These are phyloP conservation scores for Trypanosoma avium DNA, from an alignment of 208 protist genomes.

Conservation along the genomic window DNA sequence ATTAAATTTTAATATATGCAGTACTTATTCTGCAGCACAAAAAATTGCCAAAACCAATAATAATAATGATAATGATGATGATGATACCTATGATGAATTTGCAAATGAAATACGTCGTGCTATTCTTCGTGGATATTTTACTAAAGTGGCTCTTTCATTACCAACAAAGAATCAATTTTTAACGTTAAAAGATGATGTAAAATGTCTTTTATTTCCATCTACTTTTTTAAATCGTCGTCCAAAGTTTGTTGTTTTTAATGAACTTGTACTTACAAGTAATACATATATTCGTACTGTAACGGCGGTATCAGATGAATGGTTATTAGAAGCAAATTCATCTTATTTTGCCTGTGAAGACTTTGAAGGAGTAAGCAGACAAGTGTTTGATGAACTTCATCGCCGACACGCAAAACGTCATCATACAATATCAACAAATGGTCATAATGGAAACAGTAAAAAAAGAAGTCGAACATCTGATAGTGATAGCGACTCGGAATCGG, in stretches of 20 bases:
- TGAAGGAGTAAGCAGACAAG: constrained; percentile 70
- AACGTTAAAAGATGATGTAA: constrained; percentile 97
- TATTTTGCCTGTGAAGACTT: constrained; percentile 88
- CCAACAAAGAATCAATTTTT: constrained; percentile 95
- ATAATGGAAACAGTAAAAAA: constrained; percentile 15
- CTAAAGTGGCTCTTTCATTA: constrained; percentile 95
- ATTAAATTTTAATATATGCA: constrained; percentile 51
- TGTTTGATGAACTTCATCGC: constrained; percentile 80
- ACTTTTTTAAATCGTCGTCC: constrained; percentile 94
- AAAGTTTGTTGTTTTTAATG: constrained; percentile 98
- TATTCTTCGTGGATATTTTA: constrained; percentile 95
- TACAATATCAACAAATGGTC: constrained; percentile 5
- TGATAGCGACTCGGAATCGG: constrained; percentile 17
- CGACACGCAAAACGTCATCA: constrained; percentile 23
- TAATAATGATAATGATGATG: constrained; percentile 17
- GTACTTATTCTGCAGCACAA: constrained; percentile 55
- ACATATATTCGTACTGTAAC: constrained; percentile 97
- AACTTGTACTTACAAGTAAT: constrained; percentile 95
- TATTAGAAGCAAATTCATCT: constrained; percentile 78
- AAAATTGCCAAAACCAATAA: not conserved
- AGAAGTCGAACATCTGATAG: constrained; percentile 20
- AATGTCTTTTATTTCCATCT: constrained; percentile 87
- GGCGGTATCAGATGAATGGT: constrained; percentile 94
- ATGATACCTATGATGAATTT: constrained; percentile 45
- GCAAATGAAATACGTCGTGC: constrained; percentile 91